Evolutionary conservation across 805 yeast species (phyloP), one percentile per base, ranked within the genome.

Genomic region (Metschnikowia cubensis): DNA sequence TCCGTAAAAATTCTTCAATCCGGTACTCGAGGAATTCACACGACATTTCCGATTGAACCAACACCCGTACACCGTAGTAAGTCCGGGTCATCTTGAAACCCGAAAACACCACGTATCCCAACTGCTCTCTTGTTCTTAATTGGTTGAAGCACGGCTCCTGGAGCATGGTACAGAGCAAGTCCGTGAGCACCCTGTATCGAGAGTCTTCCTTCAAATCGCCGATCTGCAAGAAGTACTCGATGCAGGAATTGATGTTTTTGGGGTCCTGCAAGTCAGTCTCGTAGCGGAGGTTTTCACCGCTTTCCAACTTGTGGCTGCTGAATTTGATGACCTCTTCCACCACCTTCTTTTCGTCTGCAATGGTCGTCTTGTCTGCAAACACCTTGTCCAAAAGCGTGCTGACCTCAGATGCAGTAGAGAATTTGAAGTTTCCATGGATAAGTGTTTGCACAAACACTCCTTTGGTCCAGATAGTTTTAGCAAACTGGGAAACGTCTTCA

Each of bases 71-170:
- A 13, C 92, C 91, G 63, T 81, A 76, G 5, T 85, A 79, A 20
- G 94, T 84, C 62, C 95, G 79, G 3, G 88, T 80, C 52, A 76
- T 76, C 53, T 85, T 73, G 22, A 79, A 70, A 0, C 95, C 87
- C 40, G 94, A 83, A 63, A 89, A 89, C 0, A 92, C 99, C 54
- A 92, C 90, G 61, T 92, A 92, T 2, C 99, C 99, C 32, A 92
- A 76, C 67, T 94, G 98, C 69, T 92, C 98, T 59, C 89, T 85
- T 6, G 99, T 92, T 67, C 99, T 80, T 50, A 92, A 76, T 54
- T 87, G 87, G 62, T 89, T 85, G 68, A 92, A 94, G 50, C 92
- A 87, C 4, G 97, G 97, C 64, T 92, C 97, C 57, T 80, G 82
- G 45, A 86, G 72, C 54, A 90, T 77, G 53, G 87, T 92, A 0